These are phyloP conservation scores for Hypoxylon sp. DNA, from an alignment of 2,329 filamentous ascomycete species.

Conservation along the genomic window DNA sequence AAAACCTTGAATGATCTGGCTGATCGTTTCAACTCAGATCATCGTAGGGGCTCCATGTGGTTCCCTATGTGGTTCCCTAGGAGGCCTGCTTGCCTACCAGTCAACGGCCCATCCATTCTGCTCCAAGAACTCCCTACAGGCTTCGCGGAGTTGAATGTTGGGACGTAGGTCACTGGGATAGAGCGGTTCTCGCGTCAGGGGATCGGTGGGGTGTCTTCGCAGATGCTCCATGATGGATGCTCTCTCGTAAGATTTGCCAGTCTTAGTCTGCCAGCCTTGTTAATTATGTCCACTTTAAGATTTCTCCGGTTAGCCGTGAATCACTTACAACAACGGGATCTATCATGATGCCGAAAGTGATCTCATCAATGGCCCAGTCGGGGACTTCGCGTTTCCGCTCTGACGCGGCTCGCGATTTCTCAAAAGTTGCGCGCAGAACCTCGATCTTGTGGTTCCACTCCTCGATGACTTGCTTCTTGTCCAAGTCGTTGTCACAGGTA, in stretches of 20 bases:
- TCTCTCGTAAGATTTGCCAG: slow-evolving; percentile 91
- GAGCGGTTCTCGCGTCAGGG: slow-evolving; percentile 84
- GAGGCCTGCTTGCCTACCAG: slow-evolving; percentile 68
- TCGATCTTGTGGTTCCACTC: slow-evolving; percentile 65
- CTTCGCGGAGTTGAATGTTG: slow-evolving; percentile 85
- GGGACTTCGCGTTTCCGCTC: slow-evolving; percentile 73
- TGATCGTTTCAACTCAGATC: not conserved
- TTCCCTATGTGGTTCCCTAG: no score
- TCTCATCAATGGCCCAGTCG: slow-evolving; percentile 83
- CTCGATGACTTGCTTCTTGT: slow-evolving; percentile 62
- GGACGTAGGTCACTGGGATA: slow-evolving; percentile 78
- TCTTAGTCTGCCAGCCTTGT: slow-evolving; percentile 73
- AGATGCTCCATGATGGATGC: slow-evolving; percentile 89
- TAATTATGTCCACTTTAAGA: not conserved
- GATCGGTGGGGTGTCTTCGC: slow-evolving; percentile 80
- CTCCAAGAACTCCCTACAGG: slow-evolving; percentile 86
- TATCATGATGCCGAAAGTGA: slow-evolving; percentile 80
- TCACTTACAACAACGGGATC: slow-evolving; percentile 73
- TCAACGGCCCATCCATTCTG: slow-evolving; percentile 94
- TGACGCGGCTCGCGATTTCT: slow-evolving; percentile 61
- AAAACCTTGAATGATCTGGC: not conserved
- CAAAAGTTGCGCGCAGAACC: slow-evolving; percentile 65
- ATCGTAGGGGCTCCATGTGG: not conserved
- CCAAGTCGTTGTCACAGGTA: slow-evolving; percentile 53
- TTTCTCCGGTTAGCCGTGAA: not conserved